Evolutionary conservation across 352 stramenopile species (phyloP), one percentile per base, ranked within the genome.

Genomic region (Blastocystis sp.): DNA sequence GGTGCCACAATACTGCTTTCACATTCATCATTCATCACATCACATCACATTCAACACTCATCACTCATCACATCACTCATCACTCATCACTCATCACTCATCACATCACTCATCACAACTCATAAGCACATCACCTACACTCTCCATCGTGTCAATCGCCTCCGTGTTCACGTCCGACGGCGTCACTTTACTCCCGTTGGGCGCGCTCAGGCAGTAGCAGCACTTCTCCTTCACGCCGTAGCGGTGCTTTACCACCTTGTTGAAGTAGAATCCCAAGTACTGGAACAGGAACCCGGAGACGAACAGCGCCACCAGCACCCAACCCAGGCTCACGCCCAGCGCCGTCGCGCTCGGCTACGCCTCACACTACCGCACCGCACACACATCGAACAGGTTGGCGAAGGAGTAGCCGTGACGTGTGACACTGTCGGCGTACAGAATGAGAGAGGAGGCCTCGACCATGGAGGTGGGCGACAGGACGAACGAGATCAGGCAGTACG

Each of bases 241-340:
- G 24, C 42, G 62, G 45, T 87, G 77, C 63, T 87, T 87, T 24
- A 17, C 28, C 11, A 87, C 77, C 38, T 87, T 87, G 1, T 78
- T 78, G 11, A 87, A 24, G 11, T 87, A 87, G 45, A 71, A 77
- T 40, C 77, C 77, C 21, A 87, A 77, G 42, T 63, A 74, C 3
- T 21, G 14, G 52, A 48, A 87, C 43, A 74, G 24, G 21, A 87
- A 28, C 10, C 61, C 61, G 6, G 77, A 77, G 42, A 87, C 10
- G 19, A 87, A 59, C n/a, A 65, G 43, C 17, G 10, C 28, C 11
- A 87, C 3, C 9, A 87, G n/a, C 17, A 87, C 0, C 45, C 21
- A 54, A 57, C 77, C 77, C 0, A 54, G 14, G 45, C 24, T 76
- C 19, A 62, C 40, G 21, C n/a, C n/a, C 3, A 52, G 14, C 38